A percentile compares a stretch with the other conserved stretches of the same genome.
phyloP scores from a whole-genome alignment of 306 rosid species.

The Acacia acuminata region DNA sequence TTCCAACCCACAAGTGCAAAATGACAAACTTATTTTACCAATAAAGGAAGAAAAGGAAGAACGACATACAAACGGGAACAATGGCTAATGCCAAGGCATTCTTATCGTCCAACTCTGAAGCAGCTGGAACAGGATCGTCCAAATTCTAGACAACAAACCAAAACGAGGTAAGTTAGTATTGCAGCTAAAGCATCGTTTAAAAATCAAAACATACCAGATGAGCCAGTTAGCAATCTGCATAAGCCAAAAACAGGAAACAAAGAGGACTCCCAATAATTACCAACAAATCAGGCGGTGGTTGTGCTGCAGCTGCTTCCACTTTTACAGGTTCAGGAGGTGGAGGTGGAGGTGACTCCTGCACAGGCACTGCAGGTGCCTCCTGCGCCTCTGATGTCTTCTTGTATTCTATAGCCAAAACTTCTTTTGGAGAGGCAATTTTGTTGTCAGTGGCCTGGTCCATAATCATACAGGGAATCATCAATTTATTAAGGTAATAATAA shows the following conservation, averaged over 20 bases:
- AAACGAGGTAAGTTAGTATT: background rate
- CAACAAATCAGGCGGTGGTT: constrained; percentile 90
- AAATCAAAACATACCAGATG: background rate
- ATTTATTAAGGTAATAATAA: background rate
- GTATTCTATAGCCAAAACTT: constrained; percentile 85
- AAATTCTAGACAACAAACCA: constrained; percentile 57
- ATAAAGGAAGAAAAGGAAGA: constrained; percentile 28
- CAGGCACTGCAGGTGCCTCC: constrained; percentile 50
- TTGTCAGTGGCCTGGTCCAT: constrained; percentile 54
- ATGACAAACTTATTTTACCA: background rate
- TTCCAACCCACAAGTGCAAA: constrained; percentile 1
- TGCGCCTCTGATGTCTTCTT: constrained; percentile 61
- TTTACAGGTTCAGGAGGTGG: constrained; percentile 81
- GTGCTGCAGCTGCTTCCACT: constrained; percentile 70
- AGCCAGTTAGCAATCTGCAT: constrained; percentile 7
- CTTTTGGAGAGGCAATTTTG: constrained; percentile 71
- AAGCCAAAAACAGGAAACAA: constrained; percentile 11
- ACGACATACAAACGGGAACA: constrained; percentile 70
- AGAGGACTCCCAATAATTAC: constrained; percentile 43
- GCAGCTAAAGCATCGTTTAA: constrained; percentile 11
- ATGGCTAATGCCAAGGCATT: constrained; percentile 94
- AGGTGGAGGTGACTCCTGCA: constrained; percentile 55
- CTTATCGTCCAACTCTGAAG: constrained; percentile 84
- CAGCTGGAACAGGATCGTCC: constrained; percentile 81
- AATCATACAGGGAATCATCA: constrained; percentile 29